A percentile compares a stretch with the other conserved stretches of the same genome.
phyloP scores from a whole-genome alignment of 179 eudicot species.

The Corrigiola litoralis region DNA sequence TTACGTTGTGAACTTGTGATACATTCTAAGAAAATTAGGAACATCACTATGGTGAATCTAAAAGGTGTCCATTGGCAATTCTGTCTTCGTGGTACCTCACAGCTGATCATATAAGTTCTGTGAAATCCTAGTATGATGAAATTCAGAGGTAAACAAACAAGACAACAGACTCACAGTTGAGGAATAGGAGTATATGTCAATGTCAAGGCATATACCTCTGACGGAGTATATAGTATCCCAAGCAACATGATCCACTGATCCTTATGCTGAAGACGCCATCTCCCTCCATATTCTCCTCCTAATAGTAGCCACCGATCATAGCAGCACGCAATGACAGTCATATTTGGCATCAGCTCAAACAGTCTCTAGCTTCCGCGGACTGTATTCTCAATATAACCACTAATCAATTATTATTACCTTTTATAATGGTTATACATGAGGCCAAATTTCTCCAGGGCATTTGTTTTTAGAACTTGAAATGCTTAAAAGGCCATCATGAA shows the following conservation, averaged over 20 bases:
- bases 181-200: too few relatives aligned
- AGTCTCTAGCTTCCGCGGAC: conserved; percentile 26
- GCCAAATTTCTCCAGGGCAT: conserved; percentile 37
- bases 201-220: background rate
- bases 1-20: too few relatives aligned
- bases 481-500: conserved; percentile 30
- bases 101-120: background rate
- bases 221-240: conserved; percentile 21
- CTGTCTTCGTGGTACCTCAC: background rate
- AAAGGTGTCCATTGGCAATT: background rate
- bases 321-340: conserved; percentile 32
- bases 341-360: conserved; percentile 32
- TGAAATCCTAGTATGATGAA: background rate
- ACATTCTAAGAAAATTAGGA: too few relatives aligned
- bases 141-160: background rate
- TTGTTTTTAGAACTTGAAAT: too few relatives aligned
- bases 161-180: background rate
- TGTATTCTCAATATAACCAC: conserved; percentile 33
- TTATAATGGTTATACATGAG: conserved; percentile 42
- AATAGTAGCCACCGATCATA: conserved; percentile 35
- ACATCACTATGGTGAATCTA: background rate
- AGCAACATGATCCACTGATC: conserved; percentile 31
- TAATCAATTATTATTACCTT: conserved; percentile 35
- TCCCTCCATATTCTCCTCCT: conserved; percentile 36
- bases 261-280: conserved; percentile 27